Percentiles rank a stretch among this genome's conserved stretches.
phyloP scores from a whole-genome alignment of 1,284 basidiomycete species.

The Melampsora larici-populina region DNA sequence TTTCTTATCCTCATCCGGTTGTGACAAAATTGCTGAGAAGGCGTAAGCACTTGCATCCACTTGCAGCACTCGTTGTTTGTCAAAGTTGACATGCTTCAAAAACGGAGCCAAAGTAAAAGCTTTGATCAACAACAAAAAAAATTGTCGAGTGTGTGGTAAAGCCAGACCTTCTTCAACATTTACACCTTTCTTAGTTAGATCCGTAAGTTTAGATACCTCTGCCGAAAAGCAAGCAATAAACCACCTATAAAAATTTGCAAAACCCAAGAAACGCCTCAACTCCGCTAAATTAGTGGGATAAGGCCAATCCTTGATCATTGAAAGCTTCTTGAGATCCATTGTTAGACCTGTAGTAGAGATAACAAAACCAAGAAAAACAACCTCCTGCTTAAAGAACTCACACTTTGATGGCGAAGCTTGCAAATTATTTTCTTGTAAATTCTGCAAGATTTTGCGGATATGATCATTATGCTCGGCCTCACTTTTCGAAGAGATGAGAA shows the following conservation, averaged over 20 bases:
- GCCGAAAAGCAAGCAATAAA: constrained; percentile 7
- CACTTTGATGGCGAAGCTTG: not conserved
- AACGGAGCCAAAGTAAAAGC: not conserved
- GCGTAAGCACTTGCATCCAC: constrained; percentile 43
- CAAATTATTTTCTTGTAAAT: not conserved
- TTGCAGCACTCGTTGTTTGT: constrained; percentile 45
- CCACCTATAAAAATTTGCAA: not conserved
- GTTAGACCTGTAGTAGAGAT: not conserved
- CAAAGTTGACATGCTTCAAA: constrained; percentile 13
- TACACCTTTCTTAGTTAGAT: constrained; percentile 1
- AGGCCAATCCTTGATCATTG: constrained; percentile 8
- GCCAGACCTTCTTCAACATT: not conserved
- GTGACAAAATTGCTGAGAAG: constrained; percentile 40
- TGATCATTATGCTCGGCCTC: constrained; percentile 28
- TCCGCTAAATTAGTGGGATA: not conserved
- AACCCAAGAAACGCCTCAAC: constrained; percentile 2
- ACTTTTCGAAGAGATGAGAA: too few species aligned
- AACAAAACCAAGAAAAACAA: constrained; percentile 15
- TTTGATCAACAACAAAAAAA: not conserved
- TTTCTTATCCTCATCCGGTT: constrained; percentile 23
- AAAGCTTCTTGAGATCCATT: constrained; percentile 7
- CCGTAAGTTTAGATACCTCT: not conserved
- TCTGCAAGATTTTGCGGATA: not conserved
- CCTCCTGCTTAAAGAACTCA: constrained; percentile 1
- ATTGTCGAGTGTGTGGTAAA: too few species aligned